Evolutionary conservation across 768 basidiomycete genomes (phyloP), one percentile per base, ranked within the genome.

Genomic region (Fibroporia radiculosa): DNA sequence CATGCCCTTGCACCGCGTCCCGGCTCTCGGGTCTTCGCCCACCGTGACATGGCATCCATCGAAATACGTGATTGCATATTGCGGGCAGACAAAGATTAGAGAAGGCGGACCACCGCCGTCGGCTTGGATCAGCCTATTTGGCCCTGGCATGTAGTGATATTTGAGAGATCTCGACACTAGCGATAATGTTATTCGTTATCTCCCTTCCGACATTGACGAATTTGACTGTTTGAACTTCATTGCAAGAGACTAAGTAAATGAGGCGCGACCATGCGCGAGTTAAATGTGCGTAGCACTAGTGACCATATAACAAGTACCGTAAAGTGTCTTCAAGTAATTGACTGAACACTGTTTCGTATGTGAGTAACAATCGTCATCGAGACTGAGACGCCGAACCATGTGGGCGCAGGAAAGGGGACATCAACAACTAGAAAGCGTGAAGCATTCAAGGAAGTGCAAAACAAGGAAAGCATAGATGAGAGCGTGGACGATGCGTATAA

Each of bases 11-110:
- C 84, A 89, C 59, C 81, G 86, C n/a, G 77, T 90, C 12, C 76
- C 83, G 1, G 74, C 84, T 2, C 67, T 83, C 5, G 82, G 78
- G 3, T 70, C 84, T 1, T 77, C 84, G n/a, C 78, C 81, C 4
- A 80, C 83, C 1, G 86, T 90, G 2, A 65, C 78, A 1, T 89
- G 86, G 86, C 87, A 89, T 61, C 86, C 87, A 3, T 84, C 82
- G 5, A 84, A 79, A 62, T 80, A 85, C 53, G 74, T 80, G n/a
- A 75, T 87, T 42, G 86, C 86, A 2, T 89, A 86, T 52, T 88
- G 84, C 56, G 86, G 85, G 2, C 84, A 87, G 54, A 84, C 79
- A 3, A 81, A 79, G 51, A 57, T 66, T 36, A 74, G 73, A 38
- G 82, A 87, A 64, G 81, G 75, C 19, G 74, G 71, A 4, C 79